phyloP scores from a whole-genome alignment of 1,284 basidiomycete species.

The Ganoderma resinaceum region DNA sequence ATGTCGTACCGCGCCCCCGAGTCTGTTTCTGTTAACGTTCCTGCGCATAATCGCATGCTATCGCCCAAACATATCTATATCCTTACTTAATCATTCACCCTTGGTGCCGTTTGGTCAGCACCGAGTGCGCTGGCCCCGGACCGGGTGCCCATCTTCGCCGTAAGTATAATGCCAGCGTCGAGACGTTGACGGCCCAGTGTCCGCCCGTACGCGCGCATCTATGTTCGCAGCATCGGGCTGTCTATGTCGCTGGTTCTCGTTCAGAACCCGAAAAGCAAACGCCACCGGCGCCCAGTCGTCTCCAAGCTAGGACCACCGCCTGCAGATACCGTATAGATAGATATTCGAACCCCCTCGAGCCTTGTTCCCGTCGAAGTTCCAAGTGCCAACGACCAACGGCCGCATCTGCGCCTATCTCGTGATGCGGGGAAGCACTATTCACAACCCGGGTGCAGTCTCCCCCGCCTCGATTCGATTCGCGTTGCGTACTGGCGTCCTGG shows the following conservation, averaged over 20 bases:
- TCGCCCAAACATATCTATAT: background rate
- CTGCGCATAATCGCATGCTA: background rate
- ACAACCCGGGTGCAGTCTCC: background rate
- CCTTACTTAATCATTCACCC: background rate
- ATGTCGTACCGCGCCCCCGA: background rate
- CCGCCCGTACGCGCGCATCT: background rate
- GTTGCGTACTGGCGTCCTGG: background rate
- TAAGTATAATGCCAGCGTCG: too few species aligned
- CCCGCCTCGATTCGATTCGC: background rate
- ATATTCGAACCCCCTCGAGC: background rate
- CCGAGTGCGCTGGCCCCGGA: background rate
- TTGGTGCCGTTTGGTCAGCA: background rate
- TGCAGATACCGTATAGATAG: too few species aligned
- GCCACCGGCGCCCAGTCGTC: slow-evolving; percentile 5
- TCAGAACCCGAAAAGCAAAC: background rate
- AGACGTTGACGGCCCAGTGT: too few species aligned
- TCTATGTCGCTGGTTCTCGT: background rate
- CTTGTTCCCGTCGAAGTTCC: slow-evolving; percentile 7
- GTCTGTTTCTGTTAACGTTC: background rate
- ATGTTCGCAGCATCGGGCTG: background rate
- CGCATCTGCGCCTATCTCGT: slow-evolving; percentile 4
- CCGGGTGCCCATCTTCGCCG: background rate
- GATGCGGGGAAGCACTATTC: background rate
- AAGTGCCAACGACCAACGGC: too few species aligned
- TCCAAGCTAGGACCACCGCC: slow-evolving; percentile 4